Percentiles rank a stretch among this genome's conserved stretches.
phyloP scores from a whole-genome alignment of 2,329 filamentous ascomycete species.

The Penicillium concentricum region DNA sequence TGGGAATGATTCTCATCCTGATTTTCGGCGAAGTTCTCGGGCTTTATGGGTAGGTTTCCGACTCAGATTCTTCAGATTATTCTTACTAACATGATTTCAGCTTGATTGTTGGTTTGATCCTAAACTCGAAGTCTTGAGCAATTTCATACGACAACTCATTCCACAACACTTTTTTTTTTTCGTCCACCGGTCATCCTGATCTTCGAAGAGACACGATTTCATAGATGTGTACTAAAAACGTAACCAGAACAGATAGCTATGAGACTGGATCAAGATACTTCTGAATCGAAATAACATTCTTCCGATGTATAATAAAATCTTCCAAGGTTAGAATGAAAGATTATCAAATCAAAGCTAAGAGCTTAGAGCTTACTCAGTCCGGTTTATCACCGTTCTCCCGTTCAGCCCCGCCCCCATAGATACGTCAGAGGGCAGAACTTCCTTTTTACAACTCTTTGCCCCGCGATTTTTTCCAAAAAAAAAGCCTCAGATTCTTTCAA shows the following conservation, averaged over 20 bases:
- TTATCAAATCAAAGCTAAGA: conserved; percentile 13
- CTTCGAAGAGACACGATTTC: not conserved
- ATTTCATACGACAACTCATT: not conserved
- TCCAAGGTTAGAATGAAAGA: no score
- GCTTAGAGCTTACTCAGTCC: conserved; percentile 19
- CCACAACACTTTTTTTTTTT: not conserved
- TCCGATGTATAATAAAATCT: conserved; percentile 24
- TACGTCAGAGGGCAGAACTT: conserved; percentile 27
- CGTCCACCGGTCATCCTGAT: not conserved
- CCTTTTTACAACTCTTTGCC: conserved; percentile 4
- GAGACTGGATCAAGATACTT: not conserved
- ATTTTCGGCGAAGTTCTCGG: conserved; percentile 98
- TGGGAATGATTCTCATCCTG: conserved; percentile 96
- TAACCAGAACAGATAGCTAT: not conserved
- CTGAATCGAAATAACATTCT: conserved; percentile 2
- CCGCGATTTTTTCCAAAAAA: conserved; percentile 1
- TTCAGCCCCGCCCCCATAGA: conserved; percentile 23
- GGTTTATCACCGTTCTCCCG: conserved; percentile 24
- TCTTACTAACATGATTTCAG: conserved; percentile 47
- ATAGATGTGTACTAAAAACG: not conserved
- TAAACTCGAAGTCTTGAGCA: conserved; percentile 70
- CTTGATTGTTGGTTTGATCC: conserved; percentile 86
- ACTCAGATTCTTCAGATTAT: not conserved
- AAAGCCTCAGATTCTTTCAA: not conserved
- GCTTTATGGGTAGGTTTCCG: conserved; percentile 78